Percentiles rank a stretch among this genome's conserved stretches.
These are phyloP conservation scores for Hymenoscyphus fraxineus DNA, from an alignment of 2,329 filamentous ascomycete genomes.

Conservation along the genomic window DNA sequence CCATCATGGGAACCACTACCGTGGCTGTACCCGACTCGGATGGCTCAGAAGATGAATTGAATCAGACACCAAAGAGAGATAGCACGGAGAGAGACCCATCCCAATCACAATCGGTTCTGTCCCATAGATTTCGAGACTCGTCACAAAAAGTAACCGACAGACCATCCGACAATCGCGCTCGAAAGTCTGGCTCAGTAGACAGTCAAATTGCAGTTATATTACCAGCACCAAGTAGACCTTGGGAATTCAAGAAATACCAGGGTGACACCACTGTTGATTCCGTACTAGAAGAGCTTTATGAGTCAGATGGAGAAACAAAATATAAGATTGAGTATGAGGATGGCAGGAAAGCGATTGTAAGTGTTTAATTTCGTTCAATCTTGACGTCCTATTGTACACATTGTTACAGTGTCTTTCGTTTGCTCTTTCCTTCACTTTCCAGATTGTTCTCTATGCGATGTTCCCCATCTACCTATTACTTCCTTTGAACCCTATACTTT, in stretches of 20 bases:
- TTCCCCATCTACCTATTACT: not conserved
- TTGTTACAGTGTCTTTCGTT: not conserved
- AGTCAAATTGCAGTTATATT: constrained; percentile 27
- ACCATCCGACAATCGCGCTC: not conserved
- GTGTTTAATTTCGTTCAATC: constrained; percentile 15
- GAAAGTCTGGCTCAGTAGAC: constrained; percentile 11
- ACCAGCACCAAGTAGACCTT: constrained; percentile 25
- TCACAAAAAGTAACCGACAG: constrained; percentile 12
- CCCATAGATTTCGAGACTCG: constrained; percentile 26
- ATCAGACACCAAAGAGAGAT: constrained; percentile 15
- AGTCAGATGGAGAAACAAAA: constrained; percentile 18
- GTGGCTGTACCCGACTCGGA: constrained; percentile 21
- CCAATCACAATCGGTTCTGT: constrained; percentile 21
- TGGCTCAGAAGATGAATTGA: constrained; percentile 16
- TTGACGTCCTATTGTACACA: not conserved
- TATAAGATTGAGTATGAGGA: constrained; percentile 35
- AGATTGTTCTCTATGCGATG: not conserved
- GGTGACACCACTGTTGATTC: constrained; percentile 32
- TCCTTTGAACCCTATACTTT: not conserved
- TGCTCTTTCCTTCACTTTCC: not conserved
- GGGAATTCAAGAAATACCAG: constrained; percentile 30
- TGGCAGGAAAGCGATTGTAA: constrained; percentile 33
- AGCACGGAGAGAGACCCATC: constrained; percentile 14
- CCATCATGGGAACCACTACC: constrained; percentile 15
- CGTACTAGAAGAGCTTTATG: constrained; percentile 27